These are phyloP conservation scores for Monotropa hypopitys DNA, from an alignment of 179 eudicot genomes.

Conservation along the genomic window DNA sequence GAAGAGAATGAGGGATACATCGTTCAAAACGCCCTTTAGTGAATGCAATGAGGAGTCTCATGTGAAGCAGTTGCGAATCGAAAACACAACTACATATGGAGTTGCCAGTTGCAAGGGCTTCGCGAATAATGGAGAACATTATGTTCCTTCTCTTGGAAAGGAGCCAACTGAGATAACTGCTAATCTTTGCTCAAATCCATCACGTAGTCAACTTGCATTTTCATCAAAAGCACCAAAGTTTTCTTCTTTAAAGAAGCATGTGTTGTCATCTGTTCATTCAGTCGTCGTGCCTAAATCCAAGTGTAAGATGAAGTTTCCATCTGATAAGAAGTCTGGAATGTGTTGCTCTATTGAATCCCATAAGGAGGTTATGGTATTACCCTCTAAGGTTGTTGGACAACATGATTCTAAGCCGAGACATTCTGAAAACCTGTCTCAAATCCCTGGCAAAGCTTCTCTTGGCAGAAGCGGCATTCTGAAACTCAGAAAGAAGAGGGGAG, in stretches of 20 bases:
- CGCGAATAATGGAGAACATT: constrained; percentile 4
- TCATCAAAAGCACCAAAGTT: constrained; percentile 20
- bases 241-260: constrained; percentile 14
- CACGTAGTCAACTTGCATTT: constrained; percentile 10
- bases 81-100: constrained; percentile 6
- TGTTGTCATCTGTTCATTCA: constrained; percentile 12
- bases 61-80: constrained; percentile 17
- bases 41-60: constrained; percentile 17
- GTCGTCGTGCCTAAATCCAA: constrained; percentile 12
- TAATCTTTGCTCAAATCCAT: constrained; percentile 8
- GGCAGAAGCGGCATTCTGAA: constrained; percentile 14
- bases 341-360: constrained; percentile 5
- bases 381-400: constrained; percentile 6
- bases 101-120: constrained; percentile 13
- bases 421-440: not conserved
- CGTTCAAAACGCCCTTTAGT: constrained; percentile 3
- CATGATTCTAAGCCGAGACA: constrained; percentile 8
- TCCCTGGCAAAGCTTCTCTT: constrained; percentile 2
- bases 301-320: constrained; percentile 10
- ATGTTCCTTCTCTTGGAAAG: not conserved
- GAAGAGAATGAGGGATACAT: constrained; percentile 14
- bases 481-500: constrained; percentile 17
- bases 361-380: constrained; percentile 14
- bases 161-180: constrained; percentile 11
- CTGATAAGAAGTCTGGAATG: constrained; percentile 13